phyloP scores from a whole-genome alignment of 2,329 filamentous ascomycete genomes.

The Fusarium pininemorale region DNA sequence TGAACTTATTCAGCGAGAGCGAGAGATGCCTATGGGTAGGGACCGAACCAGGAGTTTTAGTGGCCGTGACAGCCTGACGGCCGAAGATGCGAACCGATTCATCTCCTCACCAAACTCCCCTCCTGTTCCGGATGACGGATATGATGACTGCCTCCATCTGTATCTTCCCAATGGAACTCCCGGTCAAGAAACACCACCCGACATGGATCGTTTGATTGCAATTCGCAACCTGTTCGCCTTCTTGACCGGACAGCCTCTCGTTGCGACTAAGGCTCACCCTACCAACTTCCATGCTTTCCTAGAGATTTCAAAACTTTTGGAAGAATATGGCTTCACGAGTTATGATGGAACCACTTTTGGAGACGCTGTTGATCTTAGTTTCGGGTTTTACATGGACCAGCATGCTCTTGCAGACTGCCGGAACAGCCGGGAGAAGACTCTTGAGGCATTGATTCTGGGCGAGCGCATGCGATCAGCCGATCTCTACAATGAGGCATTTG shows the following conservation, averaged over 20 bases:
- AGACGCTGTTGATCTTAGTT: slow-evolving; percentile 69
- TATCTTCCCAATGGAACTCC: slow-evolving; percentile 60
- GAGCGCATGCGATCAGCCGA: slow-evolving; percentile 84
- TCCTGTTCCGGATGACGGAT: slow-evolving; percentile 47
- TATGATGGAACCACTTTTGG: slow-evolving; percentile 68
- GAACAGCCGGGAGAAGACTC: slow-evolving; percentile 83
- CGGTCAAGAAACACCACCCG: slow-evolving; percentile 47
- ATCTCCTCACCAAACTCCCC: slow-evolving; percentile 52
- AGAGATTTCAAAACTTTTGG: slow-evolving; percentile 62
- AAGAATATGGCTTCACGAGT: slow-evolving; percentile 66
- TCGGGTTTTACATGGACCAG: slow-evolving; percentile 80
- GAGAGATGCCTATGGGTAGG: slow-evolving; percentile 45
- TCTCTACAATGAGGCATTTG: slow-evolving; percentile 91
- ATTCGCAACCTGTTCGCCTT: slow-evolving; percentile 74
- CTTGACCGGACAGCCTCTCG: slow-evolving; percentile 69
- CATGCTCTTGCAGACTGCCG: slow-evolving; percentile 81
- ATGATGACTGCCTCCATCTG: slow-evolving; percentile 56
- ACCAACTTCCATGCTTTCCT: slow-evolving; percentile 65
- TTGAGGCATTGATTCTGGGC: slow-evolving; percentile 88
- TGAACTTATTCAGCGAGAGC: slow-evolving; percentile 60
- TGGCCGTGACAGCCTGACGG: slow-evolving; percentile 58
- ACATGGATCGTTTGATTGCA: slow-evolving; percentile 65
- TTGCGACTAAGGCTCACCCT: slow-evolving; percentile 63
- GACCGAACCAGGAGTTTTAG: slow-evolving; percentile 56
- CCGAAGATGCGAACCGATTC: slow-evolving; percentile 58